Evolutionary conservation across 1,284 basidiomycete genomes (phyloP).

Genomic region (Moniliophthora roreri): DNA sequence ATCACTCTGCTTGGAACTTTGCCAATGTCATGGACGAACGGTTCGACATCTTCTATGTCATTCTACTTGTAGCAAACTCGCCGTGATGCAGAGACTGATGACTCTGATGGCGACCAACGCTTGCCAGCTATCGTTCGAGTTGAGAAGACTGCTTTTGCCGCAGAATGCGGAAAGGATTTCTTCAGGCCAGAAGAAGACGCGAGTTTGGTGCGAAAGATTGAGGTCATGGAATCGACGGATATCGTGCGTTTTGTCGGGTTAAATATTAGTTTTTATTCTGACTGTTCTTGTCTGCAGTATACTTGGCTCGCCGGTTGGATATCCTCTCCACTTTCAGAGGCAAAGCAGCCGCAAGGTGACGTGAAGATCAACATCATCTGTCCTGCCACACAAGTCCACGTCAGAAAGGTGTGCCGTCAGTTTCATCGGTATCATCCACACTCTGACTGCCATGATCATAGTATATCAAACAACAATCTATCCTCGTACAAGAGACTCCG

Average conservation of each 20-base stretch:
- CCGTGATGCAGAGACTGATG: constrained; percentile 24
- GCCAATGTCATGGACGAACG: constrained; percentile 20
- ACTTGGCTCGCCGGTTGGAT: constrained; percentile 47
- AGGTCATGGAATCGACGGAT: constrained; percentile 39
- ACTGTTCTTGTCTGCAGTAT: constrained; percentile 31
- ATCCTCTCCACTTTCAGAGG: constrained; percentile 21
- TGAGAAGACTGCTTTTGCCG: constrained; percentile 39
- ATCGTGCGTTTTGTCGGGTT: constrained; percentile 36
- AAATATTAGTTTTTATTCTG: constrained; percentile 33
- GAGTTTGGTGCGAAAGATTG: constrained; percentile 29
- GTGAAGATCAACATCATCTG: constrained; percentile 73
- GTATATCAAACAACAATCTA: constrained; percentile 77
- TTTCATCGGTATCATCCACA: not conserved
- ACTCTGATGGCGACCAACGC: constrained; percentile 33
- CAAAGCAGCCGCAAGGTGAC: constrained; percentile 36
- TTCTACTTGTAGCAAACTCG: not conserved
- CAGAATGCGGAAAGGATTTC: constrained; percentile 23
- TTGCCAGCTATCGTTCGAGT: constrained; percentile 38
- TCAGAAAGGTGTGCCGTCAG: constrained; percentile 59
- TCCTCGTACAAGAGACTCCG: constrained; percentile 83
- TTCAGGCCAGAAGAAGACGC: constrained; percentile 23
- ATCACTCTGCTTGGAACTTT: constrained; percentile 39
- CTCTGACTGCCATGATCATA: constrained; percentile 29
- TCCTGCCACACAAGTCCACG: constrained; percentile 82
- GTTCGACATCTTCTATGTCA: not conserved